phyloP scores from a whole-genome alignment of 768 basidiomycete genomes.

The Clitopilus passeckerianus region DNA sequence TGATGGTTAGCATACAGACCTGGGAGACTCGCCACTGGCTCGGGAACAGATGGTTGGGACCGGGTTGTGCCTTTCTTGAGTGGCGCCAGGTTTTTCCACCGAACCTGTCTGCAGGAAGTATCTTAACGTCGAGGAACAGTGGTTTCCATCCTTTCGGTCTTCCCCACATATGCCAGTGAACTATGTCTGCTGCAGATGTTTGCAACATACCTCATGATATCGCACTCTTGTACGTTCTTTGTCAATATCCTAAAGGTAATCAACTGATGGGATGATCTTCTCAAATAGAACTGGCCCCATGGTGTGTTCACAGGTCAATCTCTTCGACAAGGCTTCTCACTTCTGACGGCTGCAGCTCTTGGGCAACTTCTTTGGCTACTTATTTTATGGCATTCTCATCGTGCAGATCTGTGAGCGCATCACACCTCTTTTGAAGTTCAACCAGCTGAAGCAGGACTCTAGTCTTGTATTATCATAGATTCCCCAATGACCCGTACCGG shows the following conservation, averaged over 20 bases:
- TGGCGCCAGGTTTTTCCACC: not conserved
- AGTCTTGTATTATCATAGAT: slow-evolving; percentile 12
- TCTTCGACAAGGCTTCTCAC: not conserved
- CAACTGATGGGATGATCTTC: not conserved
- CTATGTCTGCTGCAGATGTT: not conserved
- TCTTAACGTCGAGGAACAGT: not conserved
- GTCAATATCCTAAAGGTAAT: not conserved
- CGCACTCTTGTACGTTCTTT: not conserved
- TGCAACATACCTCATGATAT: not conserved
- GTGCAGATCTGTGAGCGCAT: slow-evolving; percentile 13
- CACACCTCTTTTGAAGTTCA: not conserved
- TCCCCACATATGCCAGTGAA: not conserved
- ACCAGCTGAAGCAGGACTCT: not conserved
- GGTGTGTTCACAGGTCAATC: slow-evolving; percentile 1
- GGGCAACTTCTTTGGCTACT: slow-evolving; percentile 14
- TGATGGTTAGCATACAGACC: not conserved
- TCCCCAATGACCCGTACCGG: slow-evolving; percentile 7
- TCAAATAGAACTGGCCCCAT: slow-evolving; percentile 8
- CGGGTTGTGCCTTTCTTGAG: not conserved
- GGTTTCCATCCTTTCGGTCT: not conserved
- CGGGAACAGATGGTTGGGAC: not conserved
- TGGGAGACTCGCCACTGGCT: not conserved
- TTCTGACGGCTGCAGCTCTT: slow-evolving; percentile 5
- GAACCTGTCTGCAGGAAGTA: not conserved
- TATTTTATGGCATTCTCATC: slow-evolving; percentile 13